Evolutionary conservation across 805 yeast species (phyloP), one percentile per base, ranked within the genome.

Genomic region (Yamadazyma takamatsuzukensis): DNA sequence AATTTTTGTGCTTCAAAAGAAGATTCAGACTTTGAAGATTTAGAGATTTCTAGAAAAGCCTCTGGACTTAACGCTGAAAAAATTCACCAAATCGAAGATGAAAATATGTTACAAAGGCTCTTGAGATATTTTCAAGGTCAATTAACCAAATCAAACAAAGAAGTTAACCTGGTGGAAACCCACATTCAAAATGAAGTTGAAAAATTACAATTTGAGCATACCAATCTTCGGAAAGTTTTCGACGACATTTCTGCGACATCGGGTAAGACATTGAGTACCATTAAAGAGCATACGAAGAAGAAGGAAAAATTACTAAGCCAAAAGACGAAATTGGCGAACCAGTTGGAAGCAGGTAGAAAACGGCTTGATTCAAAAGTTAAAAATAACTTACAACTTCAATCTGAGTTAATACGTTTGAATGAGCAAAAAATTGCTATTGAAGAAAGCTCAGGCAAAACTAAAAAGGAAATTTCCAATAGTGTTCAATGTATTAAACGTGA

Each of bases 241-340:
- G n/a, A n/a, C n/a, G n/a, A n/a, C n/a, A n/a, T n/a, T n/a, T n/a
- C n/a, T n/a, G n/a, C n/a, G n/a, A n/a, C n/a, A n/a, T n/a, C n/a
- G n/a, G n/a, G n/a, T n/a, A n/a, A n/a, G n/a, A n/a, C n/a, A n/a
- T n/a, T n/a, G n/a, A n/a, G n/a, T 59, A 55, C 21, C 29, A 36
- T n/a, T 10, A 41, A 41, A 29, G 45, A 41, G 27, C 29, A 41
- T 15, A 35, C 32, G 16, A 38, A 37, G 25, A 17, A 18, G 22
- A 41, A 41, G 21, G 43, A 38, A 30, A 48, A 54, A 18, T 51
- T 65, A 17, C 48, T 58, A 17, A 57, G 59, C 39, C 48, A 45
- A 21, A 61, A 59, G 44, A 47, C 58, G 27, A 62, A 61, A 40
- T 45, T 56, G 16, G 25, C 43, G 21, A 44, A 40, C 27, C 56